These are phyloP conservation scores for Aureobasidium pullulans DNA, from an alignment of 2,329 filamentous ascomycete species.

Conservation along the genomic window DNA sequence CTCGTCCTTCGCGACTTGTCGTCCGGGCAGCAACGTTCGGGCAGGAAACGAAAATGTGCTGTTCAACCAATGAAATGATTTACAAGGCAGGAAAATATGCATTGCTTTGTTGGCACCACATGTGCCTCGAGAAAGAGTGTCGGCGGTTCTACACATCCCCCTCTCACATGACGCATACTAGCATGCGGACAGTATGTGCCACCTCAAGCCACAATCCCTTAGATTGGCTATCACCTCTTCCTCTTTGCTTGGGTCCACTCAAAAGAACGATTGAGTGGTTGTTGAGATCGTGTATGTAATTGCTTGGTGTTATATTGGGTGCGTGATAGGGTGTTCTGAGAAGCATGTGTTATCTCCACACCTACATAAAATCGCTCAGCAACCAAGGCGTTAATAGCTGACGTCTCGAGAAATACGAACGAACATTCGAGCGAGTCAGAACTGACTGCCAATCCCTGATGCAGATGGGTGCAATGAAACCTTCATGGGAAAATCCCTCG, in stretches of 20 bases:
- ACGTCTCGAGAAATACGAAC: neutral
- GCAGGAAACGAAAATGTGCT: neutral
- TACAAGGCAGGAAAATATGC: neutral
- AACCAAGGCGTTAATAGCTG: neutral
- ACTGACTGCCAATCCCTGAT: neutral
- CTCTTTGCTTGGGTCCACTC: neutral
- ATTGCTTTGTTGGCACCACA: constrained; percentile 14
- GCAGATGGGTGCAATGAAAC: neutral
- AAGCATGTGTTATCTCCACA: neutral
- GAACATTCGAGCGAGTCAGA: neutral
- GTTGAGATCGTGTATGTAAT: neutral
- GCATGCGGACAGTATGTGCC: constrained; percentile 8
- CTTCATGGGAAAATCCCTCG: neutral
- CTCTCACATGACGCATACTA: constrained; percentile 12
- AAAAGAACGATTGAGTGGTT: neutral
- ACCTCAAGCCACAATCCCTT: neutral
- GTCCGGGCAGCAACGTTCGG: neutral
- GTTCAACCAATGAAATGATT: constrained; percentile 8
- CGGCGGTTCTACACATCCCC: neutral
- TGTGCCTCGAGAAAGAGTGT: neutral
- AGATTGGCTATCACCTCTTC: neutral
- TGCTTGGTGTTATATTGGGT: neutral
- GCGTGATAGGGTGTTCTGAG: neutral
- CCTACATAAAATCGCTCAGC: neutral
- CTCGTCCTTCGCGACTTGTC: constrained; percentile 1